phyloP scores from a whole-genome alignment of 2,329 filamentous ascomycete species.

The Emergomyces orientalis region DNA sequence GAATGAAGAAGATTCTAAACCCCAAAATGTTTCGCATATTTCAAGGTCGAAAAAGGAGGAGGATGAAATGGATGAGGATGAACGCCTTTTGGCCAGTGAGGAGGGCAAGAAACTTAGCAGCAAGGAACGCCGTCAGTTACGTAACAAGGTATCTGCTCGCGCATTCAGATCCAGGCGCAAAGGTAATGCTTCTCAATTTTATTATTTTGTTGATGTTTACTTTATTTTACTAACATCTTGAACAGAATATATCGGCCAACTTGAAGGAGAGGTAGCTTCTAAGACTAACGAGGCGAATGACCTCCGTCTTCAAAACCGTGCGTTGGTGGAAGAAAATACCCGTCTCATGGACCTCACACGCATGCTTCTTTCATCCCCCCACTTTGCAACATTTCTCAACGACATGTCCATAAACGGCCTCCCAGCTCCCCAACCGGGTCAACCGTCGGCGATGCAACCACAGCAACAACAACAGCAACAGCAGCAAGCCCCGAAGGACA shows the following conservation, averaged over 20 bases:
- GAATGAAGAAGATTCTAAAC: constrained; percentile 37
- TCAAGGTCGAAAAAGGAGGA: constrained; percentile 80
- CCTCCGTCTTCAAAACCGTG: constrained; percentile 69
- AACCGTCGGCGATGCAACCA: constrained; percentile 29
- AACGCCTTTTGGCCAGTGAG: constrained; percentile 85
- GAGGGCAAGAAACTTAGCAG: constrained; percentile 98
- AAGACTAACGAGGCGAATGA: constrained; percentile 78
- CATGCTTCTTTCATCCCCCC: constrained; percentile 69
- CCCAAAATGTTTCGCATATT: constrained; percentile 51
- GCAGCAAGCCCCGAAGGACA: constrained; percentile 48
- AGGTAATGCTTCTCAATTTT: constrained; percentile 52
- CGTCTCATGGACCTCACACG: constrained; percentile 68
- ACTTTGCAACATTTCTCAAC: constrained; percentile 73
- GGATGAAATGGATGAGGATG: constrained; percentile 98
- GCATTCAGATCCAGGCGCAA: constrained; percentile 97
- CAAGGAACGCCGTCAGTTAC: constrained; percentile 92
- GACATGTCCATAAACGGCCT: constrained; percentile 54
- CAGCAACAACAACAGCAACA: constrained; percentile 34
- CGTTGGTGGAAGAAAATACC: constrained; percentile 75
- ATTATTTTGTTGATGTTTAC: neutral
- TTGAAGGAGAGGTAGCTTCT: constrained; percentile 76
- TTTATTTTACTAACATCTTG: neutral
- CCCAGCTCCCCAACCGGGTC: constrained; percentile 29
- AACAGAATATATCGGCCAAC: constrained; percentile 88
- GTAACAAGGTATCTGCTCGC: constrained; percentile 96